Evolutionary conservation across 2,329 filamentous ascomycete species (phyloP).

Genomic region (Pseudogymnoascus sp.): DNA sequence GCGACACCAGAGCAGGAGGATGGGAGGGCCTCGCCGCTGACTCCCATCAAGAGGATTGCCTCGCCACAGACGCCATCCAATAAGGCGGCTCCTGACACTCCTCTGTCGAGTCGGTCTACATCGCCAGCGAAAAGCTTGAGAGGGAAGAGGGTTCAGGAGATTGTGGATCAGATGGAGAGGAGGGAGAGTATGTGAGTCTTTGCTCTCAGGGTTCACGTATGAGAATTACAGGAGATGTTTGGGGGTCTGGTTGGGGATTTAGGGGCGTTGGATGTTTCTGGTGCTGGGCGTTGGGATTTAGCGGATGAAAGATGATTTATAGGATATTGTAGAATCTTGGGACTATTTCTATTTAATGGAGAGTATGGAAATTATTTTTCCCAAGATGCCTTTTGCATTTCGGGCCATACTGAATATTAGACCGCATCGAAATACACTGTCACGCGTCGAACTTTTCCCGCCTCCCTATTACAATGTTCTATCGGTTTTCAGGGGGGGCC

Average conservation of each 20-base stretch:
- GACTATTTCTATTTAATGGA: neutral
- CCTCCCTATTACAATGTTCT: neutral
- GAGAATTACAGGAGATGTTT: neutral
- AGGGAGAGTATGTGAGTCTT: neutral
- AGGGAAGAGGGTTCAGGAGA: neutral
- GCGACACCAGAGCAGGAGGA: neutral
- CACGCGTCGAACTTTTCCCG: neutral
- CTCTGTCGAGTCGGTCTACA: conserved; percentile 7
- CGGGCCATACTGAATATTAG: neutral
- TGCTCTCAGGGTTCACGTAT: too few species aligned
- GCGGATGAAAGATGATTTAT: neutral
- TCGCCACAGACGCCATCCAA: neutral
- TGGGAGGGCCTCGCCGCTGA: neutral
- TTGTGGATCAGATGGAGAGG: conserved; percentile 10
- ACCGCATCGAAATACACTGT: neutral
- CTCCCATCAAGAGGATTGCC: neutral
- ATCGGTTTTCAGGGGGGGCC: too few species aligned
- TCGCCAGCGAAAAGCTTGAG: conserved; percentile 2
- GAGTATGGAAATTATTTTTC: neutral
- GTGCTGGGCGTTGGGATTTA: neutral
- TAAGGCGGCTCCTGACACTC: neutral
- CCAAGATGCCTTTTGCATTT: neutral
- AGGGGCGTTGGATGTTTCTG: neutral
- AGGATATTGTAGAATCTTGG: neutral
- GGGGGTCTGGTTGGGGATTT: neutral